Base-by-base conservation (phyloP, 176 grass and related monocot genomes). In the Cymbopogon citratus region DNA sequence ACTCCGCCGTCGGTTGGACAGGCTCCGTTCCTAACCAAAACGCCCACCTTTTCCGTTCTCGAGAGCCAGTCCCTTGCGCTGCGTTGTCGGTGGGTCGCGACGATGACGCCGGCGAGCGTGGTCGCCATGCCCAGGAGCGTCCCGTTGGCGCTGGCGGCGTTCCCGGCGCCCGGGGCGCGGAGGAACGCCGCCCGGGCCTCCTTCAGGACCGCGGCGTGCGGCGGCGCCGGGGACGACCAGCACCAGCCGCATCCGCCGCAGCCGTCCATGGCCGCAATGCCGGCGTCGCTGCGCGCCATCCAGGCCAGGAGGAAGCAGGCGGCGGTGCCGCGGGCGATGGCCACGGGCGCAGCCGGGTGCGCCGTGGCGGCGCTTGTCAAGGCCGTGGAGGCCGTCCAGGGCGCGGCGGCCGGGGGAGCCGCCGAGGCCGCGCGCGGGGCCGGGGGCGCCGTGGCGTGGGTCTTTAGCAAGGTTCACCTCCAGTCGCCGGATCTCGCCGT, bases 401-500 rank as follows among this genome's bases (percentile, higher is more conserved):
- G 83, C 11, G 72, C 73, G 56, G 87, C 87, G 34, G 83, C 48
- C 9, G 87, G 78, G 1, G 87, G 87, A 35, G 71, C 81, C 14
- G 76, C 81, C 1, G 73, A 69, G 52, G 85, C 85, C 12, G 74
- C 81, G 81, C 75, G 87, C 69, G 61, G 76, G 0, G 35, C 35
- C 35, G 3, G 35, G 35, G 35, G 35, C 3, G 87, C 79, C 57
- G 79, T 89, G 57, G 83, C 83, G 15, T 86, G 87, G 83, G 83
- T 86, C 21, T 61, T 90, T 79, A 61, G 62, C 59, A 90, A 82
- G 83, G 88, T 82, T 28, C 88, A 90, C 38, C 59, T 90, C 79
- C 79, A 90, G 73, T 82, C 88, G 29, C 83, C 83, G 3, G 88
- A 83, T 34, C 83, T 90, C 67, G 88, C 83, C 73, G 59, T 90